Evolutionary conservation across 441 rosid species (phyloP), one percentile per base, ranked within the genome.

Genomic region (Adansonia grandidieri): DNA sequence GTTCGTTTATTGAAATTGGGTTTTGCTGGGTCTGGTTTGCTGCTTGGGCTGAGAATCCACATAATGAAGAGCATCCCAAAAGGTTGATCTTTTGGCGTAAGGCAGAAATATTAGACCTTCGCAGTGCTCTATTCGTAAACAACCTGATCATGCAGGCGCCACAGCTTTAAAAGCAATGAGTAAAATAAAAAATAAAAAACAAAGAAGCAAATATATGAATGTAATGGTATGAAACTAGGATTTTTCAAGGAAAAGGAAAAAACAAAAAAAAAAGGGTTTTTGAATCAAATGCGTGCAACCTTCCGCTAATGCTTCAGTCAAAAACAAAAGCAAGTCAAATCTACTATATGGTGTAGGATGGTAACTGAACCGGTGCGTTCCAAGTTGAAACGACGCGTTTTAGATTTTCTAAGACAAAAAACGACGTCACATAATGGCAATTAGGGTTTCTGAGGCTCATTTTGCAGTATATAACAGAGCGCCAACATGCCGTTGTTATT

Each of bases 111-210:
- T 4, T 44, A 17, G 62, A 44, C 1, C 64, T 40, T 3, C n/a
- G 74, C 58, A 76, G 54, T 6, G 70, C 48, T 80, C 40, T 79
- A n/a, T 5, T 9, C 66, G 77, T 62, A 15, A 76, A 56, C 57
- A 81, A 57, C 62, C 85, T 70, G 80, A 81, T 82, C 93, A 91
- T 91, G 78, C 93, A 91, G 88, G 80, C 84, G 80, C 40, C 50
- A 10, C 14, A n/a, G 51, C 64, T 37, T 5, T 37, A 9, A 56
- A 37, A 9, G 63, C 45, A 72, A 56, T 1, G 17, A 32, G 76
- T 17, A 40, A 56, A 60, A 56, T 37, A 54, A 15, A 11, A 4
- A 17, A 5, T 32, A 19, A 19, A 2, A 19, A 32, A 47, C 3
- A 11, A 13, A 4, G 19, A 63, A 15, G 20, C 37, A 40, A 60